phyloP scores from a whole-genome alignment of 352 stramenopile species.

The Blastocystis hominis region DNA sequence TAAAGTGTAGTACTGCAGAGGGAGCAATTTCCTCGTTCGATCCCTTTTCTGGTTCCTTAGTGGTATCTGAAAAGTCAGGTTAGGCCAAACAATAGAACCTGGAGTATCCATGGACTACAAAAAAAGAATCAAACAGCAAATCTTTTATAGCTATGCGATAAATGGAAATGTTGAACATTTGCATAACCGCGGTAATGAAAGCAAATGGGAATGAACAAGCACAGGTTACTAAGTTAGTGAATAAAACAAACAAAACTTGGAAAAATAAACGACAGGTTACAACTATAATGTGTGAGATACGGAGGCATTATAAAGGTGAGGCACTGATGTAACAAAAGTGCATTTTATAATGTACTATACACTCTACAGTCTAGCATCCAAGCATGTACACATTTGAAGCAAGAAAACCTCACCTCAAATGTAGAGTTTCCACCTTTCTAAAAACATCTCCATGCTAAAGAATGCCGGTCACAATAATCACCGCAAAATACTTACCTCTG shows the following conservation, averaged over 20 bases:
- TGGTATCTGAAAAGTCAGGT: not conserved
- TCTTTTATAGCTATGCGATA: not conserved
- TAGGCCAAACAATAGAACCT: no score
- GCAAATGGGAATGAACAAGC: not conserved
- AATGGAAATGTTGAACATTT: not conserved
- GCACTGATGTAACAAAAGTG: not conserved
- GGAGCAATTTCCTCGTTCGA: not conserved
- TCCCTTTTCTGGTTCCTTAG: not conserved
- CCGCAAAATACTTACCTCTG: no score
- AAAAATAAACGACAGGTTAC: not conserved
- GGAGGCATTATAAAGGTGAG: not conserved
- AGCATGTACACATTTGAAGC: not conserved
- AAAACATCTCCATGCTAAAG: not conserved
- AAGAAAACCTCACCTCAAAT: not conserved
- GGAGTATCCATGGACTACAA: not conserved
- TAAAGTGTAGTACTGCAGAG: constrained; percentile 32
- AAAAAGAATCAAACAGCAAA: not conserved
- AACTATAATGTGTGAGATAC: not conserved
- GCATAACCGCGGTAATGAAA: not conserved
- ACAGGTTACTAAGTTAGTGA: not conserved
- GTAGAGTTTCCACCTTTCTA: not conserved
- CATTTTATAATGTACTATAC: not conserved
- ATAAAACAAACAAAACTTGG: not conserved
- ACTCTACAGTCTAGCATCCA: not conserved
- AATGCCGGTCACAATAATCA: not conserved